Base-by-base conservation (phyloP, 169 alveolate genomes). In the Cryptosporidium tyzzeri region DNA sequence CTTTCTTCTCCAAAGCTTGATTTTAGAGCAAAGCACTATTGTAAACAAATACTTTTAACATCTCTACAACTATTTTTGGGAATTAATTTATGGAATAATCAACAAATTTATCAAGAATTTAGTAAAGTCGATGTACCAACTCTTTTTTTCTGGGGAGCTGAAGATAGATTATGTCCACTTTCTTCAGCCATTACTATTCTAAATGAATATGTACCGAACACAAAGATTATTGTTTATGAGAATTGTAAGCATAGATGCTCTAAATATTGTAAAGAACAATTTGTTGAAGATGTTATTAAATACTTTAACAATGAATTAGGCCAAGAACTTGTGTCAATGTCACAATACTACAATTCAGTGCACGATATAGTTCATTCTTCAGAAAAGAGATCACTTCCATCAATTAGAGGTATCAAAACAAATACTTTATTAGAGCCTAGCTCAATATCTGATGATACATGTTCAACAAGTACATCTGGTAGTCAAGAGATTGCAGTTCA, bases 101-200 rank as follows among this genome's bases (percentile, higher is more conserved):
- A 23, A 26, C 67, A 62, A 33, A 62, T 80, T 59, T 80, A 44
- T n/a, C 65, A 44, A 12, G 51, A 80, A 65, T 61, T 80, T 10
- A 53, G 89, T 10, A 18, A 61, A 39, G 59, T 53, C 14, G 37
- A 80, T 10, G 50, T 62, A 37, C 62, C 51, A 31, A 65, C 75
- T 31, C 75, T 80, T 12, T 80, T 80, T 33, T 80, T 80, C 50
- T 80, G 89, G 89, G 89, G 89, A n/a, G 53, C 67, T 37, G 75
- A 80, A 21, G 89, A 80, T 10, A 41, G 29, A n/a, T 31, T 80
- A 23, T 80, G 89, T 26, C 75, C 75, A 2, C 70, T 80, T 37
- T 80, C 89, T 12, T 59, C 73, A 0, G 71, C 89, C 14, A 44
- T 80, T 62, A 39, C 70, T 12, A 14, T 65, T 23, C 62, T 80